Base-by-base conservation (phyloP, 371 early-diverging fungal genomes). In the Dinochytrium kinnereticum region DNA sequence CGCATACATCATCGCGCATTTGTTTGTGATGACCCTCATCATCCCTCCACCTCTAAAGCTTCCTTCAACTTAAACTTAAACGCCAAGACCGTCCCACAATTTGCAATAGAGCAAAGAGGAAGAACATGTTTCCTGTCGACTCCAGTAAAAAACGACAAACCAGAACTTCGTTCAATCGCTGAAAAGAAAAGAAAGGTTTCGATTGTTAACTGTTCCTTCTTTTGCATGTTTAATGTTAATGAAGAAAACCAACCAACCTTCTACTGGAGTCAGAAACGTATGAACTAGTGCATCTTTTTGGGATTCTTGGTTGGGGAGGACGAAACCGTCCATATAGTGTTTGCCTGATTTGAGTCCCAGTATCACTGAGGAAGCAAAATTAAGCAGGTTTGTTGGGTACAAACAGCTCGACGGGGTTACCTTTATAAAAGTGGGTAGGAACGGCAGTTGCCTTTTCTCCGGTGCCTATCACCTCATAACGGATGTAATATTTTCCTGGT, bases 351-450 rank as follows among this genome's bases (percentile, higher is more conserved):
- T 74, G 49, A 65, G 57, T 0, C 76, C 79, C 33, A 81, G 61
- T 13, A 81, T 71, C 7, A 82, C 78, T 79, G 30, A 21, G 44
- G 2, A 24, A n/a, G n/a, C n/a, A n/a, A n/a, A n/a, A n/a, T n/a
- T n/a, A n/a, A n/a, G n/a, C n/a, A n/a, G n/a, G n/a, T n/a, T n/a
- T 38, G 31, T 37, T 36, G 26, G 36, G 30, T 61, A 28, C 33
- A 31, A 38, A 17, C 19, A 21, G 36, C 24, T n/a, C 10, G 10
- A 71, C 21, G n/a, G 1, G 2, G n/a, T 33, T 37, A 69, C 74
- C 75, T 77, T 97, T 97, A 85, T 88, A 97, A 77, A 96, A 95
- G 72, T 96, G 96, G 2, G 96, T 96, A 1, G 97, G 96, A 0
- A 97, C 97, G 13, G 94, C 95, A 24, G 93, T 34, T 24, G 61